These are phyloP conservation scores for Mucor circinelloides DNA, from an alignment of 371 early-diverging fungal genomes.

Conservation along the genomic window DNA sequence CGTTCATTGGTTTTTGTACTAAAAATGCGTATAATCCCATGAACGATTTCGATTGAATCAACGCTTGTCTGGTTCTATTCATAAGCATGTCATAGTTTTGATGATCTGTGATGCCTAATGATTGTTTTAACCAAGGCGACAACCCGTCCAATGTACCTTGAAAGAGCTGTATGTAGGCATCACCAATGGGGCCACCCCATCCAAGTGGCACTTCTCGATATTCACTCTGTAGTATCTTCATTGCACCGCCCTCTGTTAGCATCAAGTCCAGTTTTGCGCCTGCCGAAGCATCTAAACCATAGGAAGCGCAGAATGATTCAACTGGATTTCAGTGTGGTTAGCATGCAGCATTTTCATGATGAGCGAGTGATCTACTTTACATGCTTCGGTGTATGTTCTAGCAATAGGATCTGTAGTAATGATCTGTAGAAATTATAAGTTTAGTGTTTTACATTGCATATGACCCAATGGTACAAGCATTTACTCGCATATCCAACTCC, in stretches of 20 bases:
- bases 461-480: not conserved
- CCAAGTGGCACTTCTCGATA: slow-evolving; percentile 41
- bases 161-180: slow-evolving; percentile 31
- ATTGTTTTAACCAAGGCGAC: slow-evolving; percentile 93
- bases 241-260: slow-evolving; percentile 18
- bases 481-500: slow-evolving; percentile 38
- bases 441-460: not conserved
- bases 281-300: slow-evolving; percentile 27
- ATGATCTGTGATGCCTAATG: slow-evolving; percentile 18
- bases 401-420: slow-evolving; percentile 9
- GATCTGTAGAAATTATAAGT: slow-evolving; percentile 7
- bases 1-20: slow-evolving; percentile 25
- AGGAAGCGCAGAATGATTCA: slow-evolving; percentile 30
- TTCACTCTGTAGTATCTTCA: slow-evolving; percentile 37
- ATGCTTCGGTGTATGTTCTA: slow-evolving; percentile 21
- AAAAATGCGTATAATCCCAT: slow-evolving; percentile 43
- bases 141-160: slow-evolving; percentile 78
- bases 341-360: not conserved
- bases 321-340: slow-evolving; percentile 14
- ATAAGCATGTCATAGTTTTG: slow-evolving; percentile 13
- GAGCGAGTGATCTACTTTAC: not conserved
- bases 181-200: slow-evolving; percentile 44
- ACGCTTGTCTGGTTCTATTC: slow-evolving; percentile 9
- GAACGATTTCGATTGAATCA: slow-evolving; percentile 32
- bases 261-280: slow-evolving; percentile 37